phyloP scores from a whole-genome alignment of 148 eudicot genomes.

The Rhododendron henanense region DNA sequence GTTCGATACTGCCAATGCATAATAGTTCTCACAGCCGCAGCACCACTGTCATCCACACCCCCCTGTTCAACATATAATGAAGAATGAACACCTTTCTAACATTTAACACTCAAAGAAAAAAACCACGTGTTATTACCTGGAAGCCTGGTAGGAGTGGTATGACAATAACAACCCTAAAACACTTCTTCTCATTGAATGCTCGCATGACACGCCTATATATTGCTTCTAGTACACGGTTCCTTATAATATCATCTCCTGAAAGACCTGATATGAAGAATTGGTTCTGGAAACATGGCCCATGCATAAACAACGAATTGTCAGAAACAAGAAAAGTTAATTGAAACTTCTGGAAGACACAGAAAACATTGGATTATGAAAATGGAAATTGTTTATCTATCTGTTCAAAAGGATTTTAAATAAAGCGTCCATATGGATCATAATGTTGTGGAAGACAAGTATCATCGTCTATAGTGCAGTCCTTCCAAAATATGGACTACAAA shows the following conservation, averaged over 20 bases:
- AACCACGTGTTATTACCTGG: conserved; percentile 51
- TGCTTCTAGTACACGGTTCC: conserved; percentile 83
- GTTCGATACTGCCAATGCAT: conserved; percentile 99
- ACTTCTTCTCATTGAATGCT: conserved; percentile 84
- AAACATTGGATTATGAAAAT: neutral
- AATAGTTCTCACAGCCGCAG: conserved; percentile 94
- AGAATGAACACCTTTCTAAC: neutral
- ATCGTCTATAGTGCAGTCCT: neutral
- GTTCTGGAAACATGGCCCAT: conserved; percentile 57
- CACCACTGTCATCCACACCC: conserved; percentile 95
- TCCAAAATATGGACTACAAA: neutral
- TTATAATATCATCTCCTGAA: conserved; percentile 83
- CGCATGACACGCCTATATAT: conserved; percentile 75
- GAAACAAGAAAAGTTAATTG: conserved; percentile 14
- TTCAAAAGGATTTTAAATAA: neutral
- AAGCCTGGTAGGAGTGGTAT: conserved; percentile 98
- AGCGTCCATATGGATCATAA: neutral
- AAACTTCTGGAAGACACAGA: neutral
- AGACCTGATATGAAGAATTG: conserved; percentile 99
- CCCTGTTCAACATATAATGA: conserved; percentile 50
- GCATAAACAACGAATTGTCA: conserved; percentile 23
- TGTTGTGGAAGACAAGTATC: neutral
- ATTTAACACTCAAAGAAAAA: neutral
- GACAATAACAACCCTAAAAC: conserved; percentile 84
- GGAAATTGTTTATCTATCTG: neutral